phyloP scores from a whole-genome alignment of 371 early-diverging fungal species.

The Rhizomucor miehei region DNA sequence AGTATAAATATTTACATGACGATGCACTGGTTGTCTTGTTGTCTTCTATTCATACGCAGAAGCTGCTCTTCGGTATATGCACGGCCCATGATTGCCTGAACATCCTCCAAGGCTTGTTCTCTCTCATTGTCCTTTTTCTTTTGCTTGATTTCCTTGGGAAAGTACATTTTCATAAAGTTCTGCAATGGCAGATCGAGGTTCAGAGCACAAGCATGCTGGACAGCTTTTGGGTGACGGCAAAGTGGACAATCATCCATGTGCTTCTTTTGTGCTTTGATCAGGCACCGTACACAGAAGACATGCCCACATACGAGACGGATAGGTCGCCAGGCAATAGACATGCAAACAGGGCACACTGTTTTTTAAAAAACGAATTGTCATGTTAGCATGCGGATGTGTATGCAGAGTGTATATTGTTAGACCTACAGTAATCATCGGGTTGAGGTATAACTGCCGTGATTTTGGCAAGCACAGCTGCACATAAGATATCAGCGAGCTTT shows the following conservation, averaged over 20 bases:
- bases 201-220: slow-evolving; percentile 51
- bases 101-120: slow-evolving; percentile 64
- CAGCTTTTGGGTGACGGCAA: slow-evolving; percentile 62
- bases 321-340: slow-evolving; percentile 67
- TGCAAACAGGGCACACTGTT: slow-evolving; percentile 42
- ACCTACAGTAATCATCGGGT: slow-evolving; percentile 70
- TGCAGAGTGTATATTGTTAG: too few species aligned
- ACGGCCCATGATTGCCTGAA: slow-evolving; percentile 55
- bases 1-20: slow-evolving; percentile 36
- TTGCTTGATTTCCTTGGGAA: slow-evolving; percentile 71
- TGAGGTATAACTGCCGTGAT: slow-evolving; percentile 71
- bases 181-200: slow-evolving; percentile 63
- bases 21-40: slow-evolving; percentile 21
- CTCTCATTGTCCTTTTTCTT: slow-evolving; percentile 64
- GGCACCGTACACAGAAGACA: slow-evolving; percentile 72
- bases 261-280: slow-evolving; percentile 68
- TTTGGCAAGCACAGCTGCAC: slow-evolving; percentile 32
- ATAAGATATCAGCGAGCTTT: slow-evolving; percentile 34
- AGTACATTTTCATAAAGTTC: slow-evolving; percentile 68
- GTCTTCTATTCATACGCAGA: slow-evolving; percentile 25
- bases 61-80: slow-evolving; percentile 37
- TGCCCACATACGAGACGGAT: slow-evolving; percentile 70
- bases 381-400: too few species aligned
- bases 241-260: slow-evolving; percentile 68
- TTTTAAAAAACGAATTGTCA: background rate